These are phyloP conservation scores for Mycena maculata DNA, from an alignment of 768 basidiomycete genomes.

Conservation along the genomic window DNA sequence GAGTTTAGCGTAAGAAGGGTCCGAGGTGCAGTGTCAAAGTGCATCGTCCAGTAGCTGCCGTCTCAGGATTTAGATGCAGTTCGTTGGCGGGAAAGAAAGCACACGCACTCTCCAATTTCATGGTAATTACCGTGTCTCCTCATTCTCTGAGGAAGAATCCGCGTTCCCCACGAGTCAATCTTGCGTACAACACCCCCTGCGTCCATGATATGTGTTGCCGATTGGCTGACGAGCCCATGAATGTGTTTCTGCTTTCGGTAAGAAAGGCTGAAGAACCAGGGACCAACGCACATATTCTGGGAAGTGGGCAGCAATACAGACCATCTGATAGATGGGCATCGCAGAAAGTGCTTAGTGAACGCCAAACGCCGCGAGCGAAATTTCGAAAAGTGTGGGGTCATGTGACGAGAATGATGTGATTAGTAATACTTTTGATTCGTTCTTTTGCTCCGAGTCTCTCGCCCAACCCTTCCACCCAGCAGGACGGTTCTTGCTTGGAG, in stretches of 20 bases:
- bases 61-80: not conserved
- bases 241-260: constrained; percentile 70
- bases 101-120: constrained; percentile 83
- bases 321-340: constrained; percentile 92
- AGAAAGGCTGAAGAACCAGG: not conserved
- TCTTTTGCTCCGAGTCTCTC: too few relatives aligned
- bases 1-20: constrained; percentile 72
- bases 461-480: too few relatives aligned
- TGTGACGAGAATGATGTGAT: too few relatives aligned
- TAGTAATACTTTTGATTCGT: too few relatives aligned
- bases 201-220: constrained; percentile 78
- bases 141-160: constrained; percentile 81
- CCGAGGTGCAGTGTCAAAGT: constrained; percentile 87
- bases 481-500: too few relatives aligned
- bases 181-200: constrained; percentile 86
- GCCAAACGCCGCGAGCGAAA: not conserved
- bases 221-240: constrained; percentile 76
- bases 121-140: constrained; percentile 67
- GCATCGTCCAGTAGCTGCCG: constrained; percentile 87
- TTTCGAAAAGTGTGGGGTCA: too few relatives aligned
- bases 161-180: constrained; percentile 80
- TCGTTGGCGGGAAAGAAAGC: not conserved
- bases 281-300: constrained; percentile 70
- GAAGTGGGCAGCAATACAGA: constrained; percentile 85
- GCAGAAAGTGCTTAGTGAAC: not conserved